Evolutionary conservation across 2,329 filamentous ascomycete genomes (phyloP).

Genomic region (Cadophora sp.): DNA sequence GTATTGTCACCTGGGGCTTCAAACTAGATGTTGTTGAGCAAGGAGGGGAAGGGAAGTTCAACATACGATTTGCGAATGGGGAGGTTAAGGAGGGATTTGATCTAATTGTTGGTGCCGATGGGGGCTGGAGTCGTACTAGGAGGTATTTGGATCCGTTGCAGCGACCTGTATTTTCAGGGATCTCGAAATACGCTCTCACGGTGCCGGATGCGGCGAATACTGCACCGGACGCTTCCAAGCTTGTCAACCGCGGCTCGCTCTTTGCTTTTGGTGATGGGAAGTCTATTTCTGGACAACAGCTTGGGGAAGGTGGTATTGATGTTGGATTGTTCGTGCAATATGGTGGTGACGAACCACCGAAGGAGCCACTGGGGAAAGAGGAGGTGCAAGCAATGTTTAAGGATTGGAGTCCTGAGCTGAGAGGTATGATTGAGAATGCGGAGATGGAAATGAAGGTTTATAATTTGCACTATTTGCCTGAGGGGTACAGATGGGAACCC

Average conservation of each 20-base stretch:
- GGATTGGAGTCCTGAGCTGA: constrained; percentile 40
- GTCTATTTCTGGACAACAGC: constrained; percentile 40
- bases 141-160: constrained; percentile 35
- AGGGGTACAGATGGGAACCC: constrained; percentile 29
- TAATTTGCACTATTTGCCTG: constrained; percentile 33
- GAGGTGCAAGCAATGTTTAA: constrained; percentile 37
- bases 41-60: constrained; percentile 10
- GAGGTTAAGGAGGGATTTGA: constrained; percentile 40
- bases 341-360: not conserved
- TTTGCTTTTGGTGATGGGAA: constrained; percentile 39
- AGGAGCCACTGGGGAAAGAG: not conserved
- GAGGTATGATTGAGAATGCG: constrained; percentile 37
- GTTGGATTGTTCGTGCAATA: constrained; percentile 14
- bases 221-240: constrained; percentile 37
- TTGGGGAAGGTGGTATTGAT: constrained; percentile 28
- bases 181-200: constrained; percentile 44
- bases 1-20: constrained; percentile 22
- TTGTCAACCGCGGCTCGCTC: constrained; percentile 41
- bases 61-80: constrained; percentile 21
- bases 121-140: constrained; percentile 49
- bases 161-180: constrained; percentile 48
- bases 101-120: constrained; percentile 49
- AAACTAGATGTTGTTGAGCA: constrained; percentile 23
- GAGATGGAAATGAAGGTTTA: constrained; percentile 37
- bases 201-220: constrained; percentile 35